Evolutionary conservation across 306 rosid genomes (phyloP), one percentile per base, ranked within the genome.

Genomic region (Fragaria nilgerrensis): DNA sequence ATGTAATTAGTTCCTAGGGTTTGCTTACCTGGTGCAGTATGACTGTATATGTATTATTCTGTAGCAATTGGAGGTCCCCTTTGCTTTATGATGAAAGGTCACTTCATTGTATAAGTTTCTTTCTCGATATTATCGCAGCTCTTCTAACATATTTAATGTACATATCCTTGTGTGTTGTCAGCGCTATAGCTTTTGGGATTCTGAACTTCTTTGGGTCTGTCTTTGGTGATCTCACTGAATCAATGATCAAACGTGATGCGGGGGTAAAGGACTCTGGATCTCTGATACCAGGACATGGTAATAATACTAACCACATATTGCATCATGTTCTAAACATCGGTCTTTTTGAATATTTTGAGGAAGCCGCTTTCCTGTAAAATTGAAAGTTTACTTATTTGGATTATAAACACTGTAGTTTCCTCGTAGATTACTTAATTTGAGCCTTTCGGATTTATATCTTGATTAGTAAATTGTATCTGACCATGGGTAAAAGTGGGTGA

Each of bases 201-300:
- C 88, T 92, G 88, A 95, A 78, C 77, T 95, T 95, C 89, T 73
- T 92, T 25, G 99, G 89, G 39, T 92, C 97, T 72, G 82, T 92
- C 58, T 95, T 92, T 77, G 99, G 99, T 47, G 97, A 95, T 85
- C 99, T 95, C 74, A 95, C 97, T 43, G 97, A 95, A 84, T 95
- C 99, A 45, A 95, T 92, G 99, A 95, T 95, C 85, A 95, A 95
- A 81, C 96, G 97, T 11, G 99, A 95, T 37, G 99, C 99, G 47
- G 97, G 97, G 23, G 99, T 95, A 45, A 95, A 95, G 82, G 99
- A 95, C 80, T 95, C 99, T 25, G 99, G 99, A 68, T 90, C 97
- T 64, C 86, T 92, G 69, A 95, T 95, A 78, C 97, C 97, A 56
- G 99, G 99, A 83, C 99, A 95, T 81, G 99, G 99, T 95, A 89